Base-by-base conservation (phyloP, 768 basidiomycete species). In the Leucocoprinus birnbaumii region DNA sequence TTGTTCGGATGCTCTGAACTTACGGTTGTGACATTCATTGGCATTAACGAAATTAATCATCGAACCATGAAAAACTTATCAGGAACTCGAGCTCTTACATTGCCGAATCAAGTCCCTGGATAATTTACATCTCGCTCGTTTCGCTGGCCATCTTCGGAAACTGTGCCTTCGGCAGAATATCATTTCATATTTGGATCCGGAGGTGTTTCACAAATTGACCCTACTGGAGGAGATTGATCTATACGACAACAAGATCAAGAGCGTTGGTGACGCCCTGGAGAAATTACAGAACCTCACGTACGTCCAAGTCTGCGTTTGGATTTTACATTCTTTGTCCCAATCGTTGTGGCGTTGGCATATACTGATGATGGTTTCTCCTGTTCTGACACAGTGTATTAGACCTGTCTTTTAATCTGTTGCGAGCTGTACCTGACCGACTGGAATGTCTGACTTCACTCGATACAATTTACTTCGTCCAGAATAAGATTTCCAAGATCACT, bases 381-480 rank as follows among this genome's bases (percentile, higher is more conserved):
- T 35, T 13, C 34, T 43, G 24, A 38, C 48, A 7, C 58, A 98
- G 95, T 27, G 76, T 82, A 9, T 75, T 99, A 49, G 97, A 98
- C 73, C 75, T 98, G 44, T 98, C 96, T 1, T 99, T 97, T 80
- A 99, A 99, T 73, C 78, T 96, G 24, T 71, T 98, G 53, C 82
- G 85, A 56, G 69, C 76, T 22, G 73, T 94, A 38, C 88, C 91
- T 1, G 84, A 87, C 41, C 71, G 77, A 6, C 67, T 94, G 11
- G 67, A 76, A 9, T 67, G 75, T 51, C 77, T 96, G 2, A 73
- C 70, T 3, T 78, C 82, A 3, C 76, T 99, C 27, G 73, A 79
- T 35, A 91, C 89, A 0, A 76, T 95, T 24, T 99, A 95, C 71
- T 92, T 99, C 62, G 92, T 99, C 3, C 97, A 99, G 71, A 98